A percentile compares a stretch with the other conserved stretches of the same genome.
Conservation (phyloP, 2,329 filamentous ascomycete genomes). For the Cordyceps tenuipes region DNA sequence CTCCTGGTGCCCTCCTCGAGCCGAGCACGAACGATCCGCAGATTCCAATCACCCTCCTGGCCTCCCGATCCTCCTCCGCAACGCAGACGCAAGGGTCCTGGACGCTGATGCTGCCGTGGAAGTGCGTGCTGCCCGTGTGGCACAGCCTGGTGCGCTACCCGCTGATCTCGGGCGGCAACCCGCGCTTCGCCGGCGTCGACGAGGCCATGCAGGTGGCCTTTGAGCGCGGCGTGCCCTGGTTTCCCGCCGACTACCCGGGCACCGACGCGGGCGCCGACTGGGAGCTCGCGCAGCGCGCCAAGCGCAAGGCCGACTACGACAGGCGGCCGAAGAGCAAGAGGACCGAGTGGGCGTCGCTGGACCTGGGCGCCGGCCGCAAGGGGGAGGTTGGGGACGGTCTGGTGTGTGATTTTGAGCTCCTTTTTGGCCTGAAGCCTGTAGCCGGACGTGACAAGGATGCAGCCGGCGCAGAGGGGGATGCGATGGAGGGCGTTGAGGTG, state of each 20-base stretch:
- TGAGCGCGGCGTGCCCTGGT: slow-evolving; percentile 71
- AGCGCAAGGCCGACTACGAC: slow-evolving; percentile 25
- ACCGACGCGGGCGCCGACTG: slow-evolving; percentile 72
- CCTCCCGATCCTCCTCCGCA: slow-evolving; percentile 41
- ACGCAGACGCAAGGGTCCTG: slow-evolving; percentile 58
- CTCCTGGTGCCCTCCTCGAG: slow-evolving; percentile 55
- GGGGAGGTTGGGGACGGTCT: slow-evolving; percentile 79
- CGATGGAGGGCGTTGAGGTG: slow-evolving; percentile 9
- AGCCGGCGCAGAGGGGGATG: not conserved
- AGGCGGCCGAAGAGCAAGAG: slow-evolving; percentile 64
- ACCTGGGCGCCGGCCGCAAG: slow-evolving; percentile 63
- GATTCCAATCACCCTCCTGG: slow-evolving; percentile 68
- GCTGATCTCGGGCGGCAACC: slow-evolving; percentile 69
- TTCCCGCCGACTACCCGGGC: slow-evolving; percentile 75
- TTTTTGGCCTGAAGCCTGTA: slow-evolving; percentile 37
- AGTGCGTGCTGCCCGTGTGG: slow-evolving; percentile 80
- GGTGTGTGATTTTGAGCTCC: slow-evolving; percentile 71
- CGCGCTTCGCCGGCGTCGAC: slow-evolving; percentile 72
- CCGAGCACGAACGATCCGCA: slow-evolving; percentile 55
- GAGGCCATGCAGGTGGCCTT: slow-evolving; percentile 75
- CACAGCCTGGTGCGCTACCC: slow-evolving; percentile 76
- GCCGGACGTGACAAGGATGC: not conserved
- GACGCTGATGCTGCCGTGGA: slow-evolving; percentile 85
- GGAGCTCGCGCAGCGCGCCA: slow-evolving; percentile 59
- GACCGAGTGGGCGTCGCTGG: slow-evolving; percentile 63